Base-by-base conservation (phyloP, 1,284 basidiomycete species). In the Schizopora paradoxa region DNA sequence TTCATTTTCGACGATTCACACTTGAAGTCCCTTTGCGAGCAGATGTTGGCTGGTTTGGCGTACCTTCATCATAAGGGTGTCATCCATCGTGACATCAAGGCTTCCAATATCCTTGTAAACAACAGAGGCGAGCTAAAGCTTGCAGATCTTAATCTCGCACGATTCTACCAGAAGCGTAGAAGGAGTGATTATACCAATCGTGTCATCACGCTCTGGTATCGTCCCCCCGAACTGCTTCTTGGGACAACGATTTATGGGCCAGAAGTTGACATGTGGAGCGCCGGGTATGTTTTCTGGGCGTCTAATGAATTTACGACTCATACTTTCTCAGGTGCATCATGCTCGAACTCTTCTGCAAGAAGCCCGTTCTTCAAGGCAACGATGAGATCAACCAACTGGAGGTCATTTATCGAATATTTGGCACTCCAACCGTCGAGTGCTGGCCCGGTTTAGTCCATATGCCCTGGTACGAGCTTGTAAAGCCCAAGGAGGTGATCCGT, bases 261-360 rank as follows among this genome's bases (percentile, higher is more conserved):
- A 2, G 96, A 97, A 59, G 95, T 99, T n/a, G 96, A 99, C 61
- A 96, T 96, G 83, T 99, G 96, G 96, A 96, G 93, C 61, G 96
- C 95, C 8, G 96, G 96, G 91, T 94, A 65, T 57, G 78, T 69
- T 14, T 54, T 44, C 26, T 43, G 8, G 16, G 21, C 22, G 16
- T 43, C 25, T 27, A 22, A 14, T 31, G 10, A n/a, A n/a, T 41
- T 31, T 41, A 16, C 31, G 10, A 43, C 21, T 33, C 4, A 2
- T 33, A 43, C 41, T 27, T 35, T 48, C 54, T 3, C 52, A 95
- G 92, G 21, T 99, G 95, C 63, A 99, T 99, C 59, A 98, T 99
- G 83, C 77, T 99, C 28, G 97, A 99, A 65, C 74, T 99, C 5
- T 99, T 92, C 64, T 90, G 87, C 14, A 90, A 91, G 63, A 93